Evolutionary conservation across 306 rosid species (phyloP), one percentile per base, ranked within the genome.

Genomic region (Hippophae tibetana): DNA sequence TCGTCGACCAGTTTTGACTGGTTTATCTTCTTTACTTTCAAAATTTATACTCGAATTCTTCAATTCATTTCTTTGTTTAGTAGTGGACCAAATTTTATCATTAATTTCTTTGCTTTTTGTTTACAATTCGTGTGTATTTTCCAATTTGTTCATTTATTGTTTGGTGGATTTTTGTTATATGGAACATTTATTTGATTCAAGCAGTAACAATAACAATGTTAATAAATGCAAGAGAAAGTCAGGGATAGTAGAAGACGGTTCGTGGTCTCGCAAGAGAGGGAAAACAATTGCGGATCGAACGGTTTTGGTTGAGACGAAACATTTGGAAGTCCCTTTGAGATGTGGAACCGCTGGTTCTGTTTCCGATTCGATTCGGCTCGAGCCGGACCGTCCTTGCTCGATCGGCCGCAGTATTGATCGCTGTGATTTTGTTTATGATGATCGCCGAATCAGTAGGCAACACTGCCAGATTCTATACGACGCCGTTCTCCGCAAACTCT

Each of bases 401-500:
- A 84, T 84, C 54, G 92, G 95, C 26, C 86, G 95, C 27, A 55
- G 73, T 9, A 9, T 42, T 26, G 68, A 69, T 47, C 10, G 50
- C 55, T 87, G 84, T 10, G 54, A 65, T 3, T 76, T 84, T 51
- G 68, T 87, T 65, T 75, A 79, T 76, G 60, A 48, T 14, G 78
- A 87, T 63, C 85, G 80, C 59, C 81, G 81, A 12, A 86, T 87
- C 6, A 76, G 95, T 57, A 73, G 79, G 57, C 78, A 61, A 10
- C 92, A 87, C 58, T 87, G 92, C 60, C 92, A 81, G 68, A 47
- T 87, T 56, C 47, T 79, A 56, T 82, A 75, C 41, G 89, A 85
- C 52, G 72, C 68, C 60, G 71, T 77, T 12, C 70, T 75, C 52
- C 77, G 78, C 6, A 87, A 73, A 68, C 64, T 84, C 47, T 87